Percentiles rank a stretch among this genome's conserved stretches.
Conservation (phyloP, 2,329 filamentous ascomycete species). For the Verticillium nonalfalfae region DNA sequence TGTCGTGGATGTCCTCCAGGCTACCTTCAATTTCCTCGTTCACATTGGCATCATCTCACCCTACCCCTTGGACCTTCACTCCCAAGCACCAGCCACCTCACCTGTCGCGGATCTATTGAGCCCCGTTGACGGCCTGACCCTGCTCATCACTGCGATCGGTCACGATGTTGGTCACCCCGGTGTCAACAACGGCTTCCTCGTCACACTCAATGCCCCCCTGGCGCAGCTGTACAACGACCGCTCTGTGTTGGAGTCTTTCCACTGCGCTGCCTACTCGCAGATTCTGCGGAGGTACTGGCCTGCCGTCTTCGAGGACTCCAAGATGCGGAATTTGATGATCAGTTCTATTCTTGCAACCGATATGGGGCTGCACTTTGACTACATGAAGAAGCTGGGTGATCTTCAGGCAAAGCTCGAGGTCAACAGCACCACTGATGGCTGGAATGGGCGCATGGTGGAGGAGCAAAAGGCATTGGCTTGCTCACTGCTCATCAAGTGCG, state of each 20-base stretch:
- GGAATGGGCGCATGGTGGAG: slow-evolving; percentile 70
- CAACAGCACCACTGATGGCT: slow-evolving; percentile 61
- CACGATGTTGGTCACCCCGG: slow-evolving; percentile 97
- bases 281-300: slow-evolving; percentile 93
- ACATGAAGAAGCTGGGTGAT: slow-evolving; percentile 82
- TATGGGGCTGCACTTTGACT: slow-evolving; percentile 95
- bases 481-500: slow-evolving; percentile 92
- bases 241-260: slow-evolving; percentile 94
- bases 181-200: slow-evolving; percentile 94
- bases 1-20: slow-evolving; percentile 92
- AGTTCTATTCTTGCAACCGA: slow-evolving; percentile 96
- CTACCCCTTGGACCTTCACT: slow-evolving; percentile 39
- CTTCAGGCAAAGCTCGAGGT: slow-evolving; percentile 72
- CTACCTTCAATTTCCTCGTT: slow-evolving; percentile 83
- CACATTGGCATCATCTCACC: slow-evolving; percentile 69
- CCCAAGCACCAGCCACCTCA: slow-evolving; percentile 37
- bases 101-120: slow-evolving; percentile 70
- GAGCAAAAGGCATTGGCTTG: slow-evolving; percentile 78
- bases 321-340: slow-evolving; percentile 87
- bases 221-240: slow-evolving; percentile 96
- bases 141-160: slow-evolving; percentile 92
- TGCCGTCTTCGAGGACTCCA: slow-evolving; percentile 66
- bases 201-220: slow-evolving; percentile 84
- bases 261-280: slow-evolving; percentile 94
- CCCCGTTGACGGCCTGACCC: slow-evolving; percentile 81